phyloP scores from a whole-genome alignment of 805 yeast species.

The Cyberlindnera meyerae region DNA sequence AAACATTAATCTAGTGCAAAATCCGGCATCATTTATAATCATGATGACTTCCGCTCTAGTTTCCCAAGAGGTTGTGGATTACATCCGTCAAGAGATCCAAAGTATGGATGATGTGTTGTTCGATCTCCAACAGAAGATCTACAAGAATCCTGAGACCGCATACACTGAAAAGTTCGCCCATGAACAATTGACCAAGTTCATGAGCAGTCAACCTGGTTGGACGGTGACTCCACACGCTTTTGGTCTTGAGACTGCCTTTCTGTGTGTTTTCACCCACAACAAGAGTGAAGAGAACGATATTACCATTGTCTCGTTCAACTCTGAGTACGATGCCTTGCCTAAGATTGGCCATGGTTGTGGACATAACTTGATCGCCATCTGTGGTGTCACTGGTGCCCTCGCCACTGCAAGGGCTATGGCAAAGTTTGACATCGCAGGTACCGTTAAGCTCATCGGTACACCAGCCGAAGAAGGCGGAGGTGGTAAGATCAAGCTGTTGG shows the following conservation, averaged over 20 bases:
- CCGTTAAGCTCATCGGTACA: conserved; percentile 8
- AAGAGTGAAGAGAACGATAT: background rate
- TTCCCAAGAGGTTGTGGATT: conserved; percentile 2
- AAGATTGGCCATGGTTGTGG: conserved; percentile 12
- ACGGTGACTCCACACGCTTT: conserved; percentile 5
- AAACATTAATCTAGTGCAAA: too few relatives aligned
- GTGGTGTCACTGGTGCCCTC: conserved; percentile 9
- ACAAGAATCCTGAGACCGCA: conserved; percentile 6
- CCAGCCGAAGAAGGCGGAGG: conserved; percentile 14
- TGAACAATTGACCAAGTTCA: conserved; percentile 3
- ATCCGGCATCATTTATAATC: too few relatives aligned
- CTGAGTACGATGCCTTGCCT: conserved; percentile 11
- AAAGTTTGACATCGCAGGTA: conserved; percentile 8
- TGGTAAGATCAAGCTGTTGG: conserved; percentile 10
- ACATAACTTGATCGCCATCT: conserved; percentile 10
- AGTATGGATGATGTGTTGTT: conserved; percentile 3
- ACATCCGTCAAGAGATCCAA: conserved; percentile 3
- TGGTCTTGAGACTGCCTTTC: conserved; percentile 7
- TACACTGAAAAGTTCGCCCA: conserved; percentile 8
- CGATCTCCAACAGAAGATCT: conserved; percentile 6
- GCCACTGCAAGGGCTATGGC: conserved; percentile 7
- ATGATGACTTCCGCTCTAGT: background rate
- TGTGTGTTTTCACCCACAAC: conserved; percentile 3
- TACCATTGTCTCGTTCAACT: conserved; percentile 7
- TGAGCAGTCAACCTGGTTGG: conserved; percentile 7